A percentile compares a stretch with the other conserved stretches of the same genome.
Evolutionary conservation across 495 filamentous ascomycete genomes (phyloP).

Genomic region (Lepraria neglecta): DNA sequence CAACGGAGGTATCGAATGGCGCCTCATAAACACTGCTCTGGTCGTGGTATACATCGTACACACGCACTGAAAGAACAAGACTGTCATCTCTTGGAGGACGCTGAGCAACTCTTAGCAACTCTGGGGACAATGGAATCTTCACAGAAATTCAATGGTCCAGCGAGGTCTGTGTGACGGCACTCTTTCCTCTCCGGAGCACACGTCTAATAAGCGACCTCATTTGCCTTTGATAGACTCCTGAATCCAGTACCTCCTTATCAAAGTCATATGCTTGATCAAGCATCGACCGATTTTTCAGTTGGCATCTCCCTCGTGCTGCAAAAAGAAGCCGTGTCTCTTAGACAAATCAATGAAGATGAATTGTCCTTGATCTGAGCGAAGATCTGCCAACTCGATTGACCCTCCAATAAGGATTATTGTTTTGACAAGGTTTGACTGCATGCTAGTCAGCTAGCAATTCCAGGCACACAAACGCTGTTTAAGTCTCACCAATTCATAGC

Average conservation of each 20-base stretch:
- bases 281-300: background rate
- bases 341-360: constrained; percentile 13
- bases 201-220: constrained; percentile 2
- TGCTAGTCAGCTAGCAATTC: background rate
- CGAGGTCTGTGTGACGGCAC: background rate
- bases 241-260: constrained; percentile 7
- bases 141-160: no score
- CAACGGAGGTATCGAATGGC: no score
- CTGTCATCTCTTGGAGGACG: no score
- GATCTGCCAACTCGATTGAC: background rate
- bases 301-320: background rate
- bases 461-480: background rate
- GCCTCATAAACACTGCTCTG: no score
- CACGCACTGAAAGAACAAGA: no score
- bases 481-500: constrained; percentile 20
- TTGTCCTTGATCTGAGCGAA: constrained; percentile 11
- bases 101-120: no score
- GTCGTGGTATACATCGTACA: no score
- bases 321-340: constrained; percentile 4
- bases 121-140: no score
- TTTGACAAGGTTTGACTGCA: constrained; percentile 15
- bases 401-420: constrained; percentile 16
- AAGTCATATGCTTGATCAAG: constrained; percentile 7
- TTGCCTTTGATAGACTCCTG: constrained; percentile 16
- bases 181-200: background rate